Evolutionary conservation across 2,329 filamentous ascomycete genomes (phyloP), one percentile per base, ranked within the genome.

Genomic region (Fusarium caatingaense): DNA sequence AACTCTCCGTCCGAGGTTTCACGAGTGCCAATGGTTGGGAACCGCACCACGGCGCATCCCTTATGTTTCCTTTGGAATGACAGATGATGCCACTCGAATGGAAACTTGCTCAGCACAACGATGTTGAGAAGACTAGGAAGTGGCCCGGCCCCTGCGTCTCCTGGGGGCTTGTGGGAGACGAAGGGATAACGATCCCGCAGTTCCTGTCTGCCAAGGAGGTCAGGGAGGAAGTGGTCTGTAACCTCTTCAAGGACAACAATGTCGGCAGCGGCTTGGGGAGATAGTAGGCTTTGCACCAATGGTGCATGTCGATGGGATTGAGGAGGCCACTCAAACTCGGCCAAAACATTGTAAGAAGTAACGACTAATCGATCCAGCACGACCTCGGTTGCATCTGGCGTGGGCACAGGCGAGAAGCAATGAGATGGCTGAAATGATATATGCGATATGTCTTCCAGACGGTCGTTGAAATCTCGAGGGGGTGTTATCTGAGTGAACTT

Each of bases 101-200:
- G 78, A 68, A 82, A 81, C 48, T 81, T 86, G 77, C 88, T 89
- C 9, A 92, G 75, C 8, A 90, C 83, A 11, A 91, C 84, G 11
- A 88, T 80, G 68, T 92, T 92, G 10, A 89, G 82, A 50, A 88
- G 80, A 64, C 84, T 89, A 2, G 88, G 85, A 16, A 92, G 80
- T 6, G 88, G 87, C 3, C 83, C 84, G 51, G 87, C 78, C 15
- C 84, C 83, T 6, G 75, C 27, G 66, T 89, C 85, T 10, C 79
- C 74, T 0, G 89, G 87, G 2, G 88, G 86, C 0, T 83, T 87
- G 72, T 89, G 85, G 3, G 87, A 88, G n/a, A 80, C 77, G 73
- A 85, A 91, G 2, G 84, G 82, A 67, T 89, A 91, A 3, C 76
- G 78, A 13, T 77, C 68, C 28, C 82, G 81, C 25, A 91, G 79